Evolutionary conservation across 257 asterid genomes (phyloP), one percentile per base, ranked within the genome.

Genomic region (Solanum corneliomulleri): DNA sequence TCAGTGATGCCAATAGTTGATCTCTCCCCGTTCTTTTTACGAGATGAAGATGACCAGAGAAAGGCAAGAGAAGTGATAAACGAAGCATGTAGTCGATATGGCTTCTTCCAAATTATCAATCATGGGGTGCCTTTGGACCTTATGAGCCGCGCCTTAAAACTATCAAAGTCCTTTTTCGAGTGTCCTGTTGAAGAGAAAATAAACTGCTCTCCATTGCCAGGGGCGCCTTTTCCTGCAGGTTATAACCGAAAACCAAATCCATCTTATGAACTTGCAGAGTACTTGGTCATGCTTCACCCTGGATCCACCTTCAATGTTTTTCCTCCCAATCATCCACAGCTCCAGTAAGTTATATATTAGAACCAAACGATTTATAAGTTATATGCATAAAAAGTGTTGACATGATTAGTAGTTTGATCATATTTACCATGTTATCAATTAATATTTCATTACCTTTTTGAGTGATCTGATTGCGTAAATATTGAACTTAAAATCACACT

Each of bases 51-150:
- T 18, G 88, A 85, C 27, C 70, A 86, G 92, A 85, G 58, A 66
- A 69, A 47, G 87, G 89, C 88, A 9, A 89, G 86, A 91, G 90
- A 91, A 21, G 16, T 23, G 9, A 89, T 93, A 3, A 33, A 60
- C 68, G 85, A 86, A 86, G 92, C 94, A 49, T 89, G 97, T 88
- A 25, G 87, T 33, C 92, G 87, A 35, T 89, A 86, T 85, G 95
- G 97, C 16, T 93, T 92, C 83, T 94, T 94, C 84, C 93, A 87
- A 85, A 86, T 83, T 1, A 39, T 88, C 80, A 91, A 89, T 91
- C 94, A 93, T 74, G 94, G 94, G n/a, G 89, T 93, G 33, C 92
- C 95, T 33, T 87, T 87, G 11, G 92, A 88, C 42, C 84, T 92
- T 5, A 77, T 93, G 89, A 91, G 82, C 85, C 89, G 87, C 82